Conservation (phyloP, 495 filamentous ascomycete genomes). For the Hypoxylon cercidicola region DNA sequence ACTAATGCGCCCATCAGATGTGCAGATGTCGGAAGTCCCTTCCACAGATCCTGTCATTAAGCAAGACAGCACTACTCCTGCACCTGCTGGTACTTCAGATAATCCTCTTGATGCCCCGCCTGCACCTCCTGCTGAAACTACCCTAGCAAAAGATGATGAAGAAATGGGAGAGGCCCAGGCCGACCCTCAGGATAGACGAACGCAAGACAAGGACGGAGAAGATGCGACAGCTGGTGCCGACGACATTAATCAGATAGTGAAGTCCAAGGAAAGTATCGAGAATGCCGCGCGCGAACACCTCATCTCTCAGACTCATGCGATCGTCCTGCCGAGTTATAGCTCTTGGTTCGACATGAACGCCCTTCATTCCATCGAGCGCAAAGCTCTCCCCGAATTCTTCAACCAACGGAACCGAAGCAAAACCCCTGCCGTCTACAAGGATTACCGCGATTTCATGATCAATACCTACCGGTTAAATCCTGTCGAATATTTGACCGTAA, state of each 20-base stretch:
- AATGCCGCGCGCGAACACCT: slow-evolving; percentile 88
- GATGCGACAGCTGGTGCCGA: slow-evolving; percentile 53
- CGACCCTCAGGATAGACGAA: slow-evolving; percentile 60
- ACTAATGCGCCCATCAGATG: slow-evolving; percentile 55
- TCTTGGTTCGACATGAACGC: slow-evolving; percentile 98
- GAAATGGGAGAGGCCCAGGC: slow-evolving; percentile 83
- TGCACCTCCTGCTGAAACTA: slow-evolving; percentile 75
- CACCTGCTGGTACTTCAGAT: slow-evolving; percentile 71
- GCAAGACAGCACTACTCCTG: slow-evolving; percentile 62
- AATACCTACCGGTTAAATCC: slow-evolving; percentile 97
- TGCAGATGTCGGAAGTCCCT: slow-evolving; percentile 64
- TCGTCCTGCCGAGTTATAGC: slow-evolving; percentile 95
- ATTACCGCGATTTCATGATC: slow-evolving; percentile 99
- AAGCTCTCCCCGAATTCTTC: slow-evolving; percentile 95
- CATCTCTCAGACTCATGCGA: slow-evolving; percentile 89
- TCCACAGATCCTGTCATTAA: slow-evolving; percentile 57
- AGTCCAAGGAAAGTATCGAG: slow-evolving; percentile 83
- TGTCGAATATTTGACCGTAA: slow-evolving; percentile 95
- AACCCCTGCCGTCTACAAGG: slow-evolving; percentile 96
- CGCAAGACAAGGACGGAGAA: slow-evolving; percentile 56
- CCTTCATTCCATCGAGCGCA: slow-evolving; percentile 87
- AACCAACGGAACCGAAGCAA: slow-evolving; percentile 98
- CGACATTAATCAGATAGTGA: slow-evolving; percentile 54
- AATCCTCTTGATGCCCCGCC: slow-evolving; percentile 88
- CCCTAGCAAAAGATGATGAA: slow-evolving; percentile 74